phyloP scores from a whole-genome alignment of 768 basidiomycete genomes.

The Tubosaeta sp. region DNA sequence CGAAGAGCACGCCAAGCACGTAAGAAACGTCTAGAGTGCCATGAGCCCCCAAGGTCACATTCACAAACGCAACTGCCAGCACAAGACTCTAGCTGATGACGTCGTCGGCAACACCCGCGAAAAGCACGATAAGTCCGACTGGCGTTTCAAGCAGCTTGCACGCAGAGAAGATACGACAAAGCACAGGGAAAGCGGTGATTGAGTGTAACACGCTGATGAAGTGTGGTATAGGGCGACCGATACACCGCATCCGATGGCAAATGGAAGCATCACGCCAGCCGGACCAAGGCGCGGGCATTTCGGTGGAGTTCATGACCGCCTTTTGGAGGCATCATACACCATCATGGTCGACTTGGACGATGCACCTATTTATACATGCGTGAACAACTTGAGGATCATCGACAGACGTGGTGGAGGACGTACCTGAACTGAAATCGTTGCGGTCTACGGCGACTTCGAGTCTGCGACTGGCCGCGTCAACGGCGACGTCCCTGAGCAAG shows the following conservation, averaged over 20 bases:
- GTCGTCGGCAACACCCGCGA: constrained; percentile 88
- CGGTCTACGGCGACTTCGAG: constrained; percentile 92
- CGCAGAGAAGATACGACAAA: constrained; percentile 87
- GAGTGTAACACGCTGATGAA: constrained; percentile 90
- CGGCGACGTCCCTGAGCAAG: constrained; percentile 85
- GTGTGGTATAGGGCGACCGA: constrained; percentile 74
- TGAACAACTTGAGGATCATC: too few species aligned
- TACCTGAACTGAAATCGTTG: constrained; percentile 88
- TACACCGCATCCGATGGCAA: constrained; percentile 77
- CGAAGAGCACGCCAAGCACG: constrained; percentile 75
- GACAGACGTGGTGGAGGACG: constrained; percentile 16
- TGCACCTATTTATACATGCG: constrained; percentile 55
- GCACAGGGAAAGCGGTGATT: constrained; percentile 84
- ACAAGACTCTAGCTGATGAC: constrained; percentile 90
- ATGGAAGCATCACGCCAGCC: constrained; percentile 83
- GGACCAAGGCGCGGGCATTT: too few species aligned
- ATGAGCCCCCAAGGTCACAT: constrained; percentile 80
- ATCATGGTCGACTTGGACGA: constrained; percentile 98
- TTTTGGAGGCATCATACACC: constrained; percentile 98
- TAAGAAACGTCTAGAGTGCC: constrained; percentile 80
- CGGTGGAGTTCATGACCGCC: constrained; percentile 66
- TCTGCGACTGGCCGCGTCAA: constrained; percentile 90
- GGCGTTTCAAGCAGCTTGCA: constrained; percentile 88
- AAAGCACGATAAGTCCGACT: constrained; percentile 89
- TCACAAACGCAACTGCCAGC: constrained; percentile 87